Percentiles rank a stretch among this genome's conserved stretches.
phyloP scores from a whole-genome alignment of 108 stramenopile genomes.

The Cyclotella cryptica region DNA sequence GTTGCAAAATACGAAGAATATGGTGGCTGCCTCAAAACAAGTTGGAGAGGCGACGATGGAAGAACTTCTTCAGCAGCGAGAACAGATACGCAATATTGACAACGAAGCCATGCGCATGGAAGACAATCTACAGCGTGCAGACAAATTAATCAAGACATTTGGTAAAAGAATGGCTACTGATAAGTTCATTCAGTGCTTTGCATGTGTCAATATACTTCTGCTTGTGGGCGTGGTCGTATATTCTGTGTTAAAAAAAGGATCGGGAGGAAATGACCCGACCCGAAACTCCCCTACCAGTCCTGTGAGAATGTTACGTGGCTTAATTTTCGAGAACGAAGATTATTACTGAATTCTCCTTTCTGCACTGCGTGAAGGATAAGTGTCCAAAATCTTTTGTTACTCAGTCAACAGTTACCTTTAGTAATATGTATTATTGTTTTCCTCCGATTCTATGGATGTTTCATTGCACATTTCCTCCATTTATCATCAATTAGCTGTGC shows the following conservation, averaged over 20 bases:
- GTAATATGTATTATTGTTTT: too few relatives aligned
- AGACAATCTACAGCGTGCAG: conserved; percentile 84
- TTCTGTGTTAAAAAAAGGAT: conserved; percentile 69
- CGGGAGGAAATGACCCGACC: conserved; percentile 9
- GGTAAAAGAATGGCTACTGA: conserved; percentile 95
- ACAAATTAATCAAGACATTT: conserved; percentile 91
- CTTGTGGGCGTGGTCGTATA: conserved; percentile 89
- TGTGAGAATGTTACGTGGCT: conserved; percentile 37
- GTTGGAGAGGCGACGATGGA: conserved; percentile 85
- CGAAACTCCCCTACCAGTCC: conserved; percentile 48
- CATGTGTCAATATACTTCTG: conserved; percentile 82
- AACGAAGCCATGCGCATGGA: conserved; percentile 91
- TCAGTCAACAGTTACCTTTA: neutral
- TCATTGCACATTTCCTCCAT: too few relatives aligned
- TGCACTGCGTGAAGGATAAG: neutral
- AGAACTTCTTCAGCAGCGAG: conserved; percentile 89
- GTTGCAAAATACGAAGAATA: conserved; percentile 66
- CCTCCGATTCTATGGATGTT: too few relatives aligned
- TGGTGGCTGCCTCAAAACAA: conserved; percentile 85
- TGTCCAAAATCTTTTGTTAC: neutral
- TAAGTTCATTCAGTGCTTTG: conserved; percentile 95
- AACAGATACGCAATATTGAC: conserved; percentile 88
- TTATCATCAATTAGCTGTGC: too few relatives aligned
- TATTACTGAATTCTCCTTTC: neutral
- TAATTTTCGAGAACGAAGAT: conserved; percentile 4